Evolutionary conservation across 768 basidiomycete genomes (phyloP).

Genomic region (Daedalea quercina): DNA sequence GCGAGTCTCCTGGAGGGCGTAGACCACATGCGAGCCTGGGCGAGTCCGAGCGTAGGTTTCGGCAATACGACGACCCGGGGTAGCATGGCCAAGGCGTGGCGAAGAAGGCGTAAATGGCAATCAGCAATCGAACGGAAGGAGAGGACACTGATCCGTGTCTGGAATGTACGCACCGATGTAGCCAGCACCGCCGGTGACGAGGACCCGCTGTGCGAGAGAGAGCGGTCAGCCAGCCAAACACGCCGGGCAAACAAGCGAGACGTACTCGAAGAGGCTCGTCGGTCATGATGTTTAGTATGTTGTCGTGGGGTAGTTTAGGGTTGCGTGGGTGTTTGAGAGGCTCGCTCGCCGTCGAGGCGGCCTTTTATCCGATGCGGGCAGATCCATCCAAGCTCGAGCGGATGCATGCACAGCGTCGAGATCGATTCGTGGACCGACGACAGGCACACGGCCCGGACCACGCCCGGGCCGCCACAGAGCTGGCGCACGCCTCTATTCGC

Average conservation of each 20-base stretch:
- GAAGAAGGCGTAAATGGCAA: slow-evolving; percentile 8
- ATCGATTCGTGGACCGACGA: not conserved
- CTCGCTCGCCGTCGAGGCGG: slow-evolving; percentile 5
- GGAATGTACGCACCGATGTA: slow-evolving; percentile 63
- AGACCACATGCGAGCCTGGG: slow-evolving; percentile 90
- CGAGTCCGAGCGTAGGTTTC: slow-evolving; percentile 11
- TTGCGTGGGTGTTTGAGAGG: not conserved
- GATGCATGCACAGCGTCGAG: not conserved
- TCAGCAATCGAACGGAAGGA: not conserved
- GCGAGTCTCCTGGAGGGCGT: slow-evolving; percentile 76
- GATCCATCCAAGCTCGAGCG: not conserved
- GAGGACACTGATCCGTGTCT: not conserved
- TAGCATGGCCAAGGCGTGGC: not conserved
- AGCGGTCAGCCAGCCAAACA: not conserved
- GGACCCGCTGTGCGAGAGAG: slow-evolving; percentile 39
- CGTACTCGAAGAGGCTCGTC: slow-evolving; percentile 15
- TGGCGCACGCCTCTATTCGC: not conserved
- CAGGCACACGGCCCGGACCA: not conserved
- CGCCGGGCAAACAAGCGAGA: not conserved
- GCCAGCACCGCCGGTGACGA: slow-evolving; percentile 79
- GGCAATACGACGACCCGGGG: not conserved
- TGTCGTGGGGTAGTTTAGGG: not conserved
- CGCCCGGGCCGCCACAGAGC: not conserved
- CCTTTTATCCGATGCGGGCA: slow-evolving; percentile 8
- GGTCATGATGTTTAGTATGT: slow-evolving; percentile 8